These are phyloP conservation scores for Phytophthora capsici DNA, from an alignment of 352 stramenopile genomes.

Conservation along the genomic window DNA sequence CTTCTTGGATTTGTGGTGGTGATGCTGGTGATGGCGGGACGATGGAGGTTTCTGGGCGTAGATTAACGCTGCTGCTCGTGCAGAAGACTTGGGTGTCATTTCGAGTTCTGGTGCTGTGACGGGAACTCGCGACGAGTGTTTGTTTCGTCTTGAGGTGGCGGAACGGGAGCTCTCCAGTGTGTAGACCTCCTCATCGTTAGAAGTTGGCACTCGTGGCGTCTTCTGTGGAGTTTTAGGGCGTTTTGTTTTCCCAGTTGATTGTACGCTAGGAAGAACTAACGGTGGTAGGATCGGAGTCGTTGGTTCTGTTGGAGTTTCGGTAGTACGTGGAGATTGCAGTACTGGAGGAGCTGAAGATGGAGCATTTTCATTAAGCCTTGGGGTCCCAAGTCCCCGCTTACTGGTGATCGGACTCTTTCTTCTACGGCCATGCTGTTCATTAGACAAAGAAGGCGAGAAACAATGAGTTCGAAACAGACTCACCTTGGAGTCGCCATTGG, in stretches of 20 bases:
- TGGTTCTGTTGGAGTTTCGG: slow-evolving; percentile 2
- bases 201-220: slow-evolving; percentile 10
- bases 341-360: slow-evolving; percentile 12
- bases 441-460: background rate
- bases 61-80: slow-evolving; percentile 37
- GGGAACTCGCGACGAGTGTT: slow-evolving; percentile 4
- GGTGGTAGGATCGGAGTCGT: slow-evolving; percentile 11
- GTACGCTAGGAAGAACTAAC: slow-evolving; percentile 19
- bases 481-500: slow-evolving; percentile 22
- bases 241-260: slow-evolving; percentile 12
- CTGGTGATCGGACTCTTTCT: slow-evolving; percentile 36
- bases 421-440: slow-evolving; percentile 8
- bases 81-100: slow-evolving; percentile 37
- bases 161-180: slow-evolving; percentile 13
- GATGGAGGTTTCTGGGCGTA: slow-evolving; percentile 30
- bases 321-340: slow-evolving; percentile 1
- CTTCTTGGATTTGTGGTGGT: slow-evolving; percentile 30
- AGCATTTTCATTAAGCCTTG: slow-evolving; percentile 1
- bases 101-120: slow-evolving; percentile 11
- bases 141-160: slow-evolving; percentile 8
- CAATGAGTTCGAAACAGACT: background rate
- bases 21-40: slow-evolving; percentile 10
- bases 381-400: slow-evolving; percentile 31
- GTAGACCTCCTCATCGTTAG: background rate
- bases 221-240: slow-evolving; percentile 17